phyloP scores from a whole-genome alignment of 306 rosid genomes.

The Hylodesmum podocarpum region DNA sequence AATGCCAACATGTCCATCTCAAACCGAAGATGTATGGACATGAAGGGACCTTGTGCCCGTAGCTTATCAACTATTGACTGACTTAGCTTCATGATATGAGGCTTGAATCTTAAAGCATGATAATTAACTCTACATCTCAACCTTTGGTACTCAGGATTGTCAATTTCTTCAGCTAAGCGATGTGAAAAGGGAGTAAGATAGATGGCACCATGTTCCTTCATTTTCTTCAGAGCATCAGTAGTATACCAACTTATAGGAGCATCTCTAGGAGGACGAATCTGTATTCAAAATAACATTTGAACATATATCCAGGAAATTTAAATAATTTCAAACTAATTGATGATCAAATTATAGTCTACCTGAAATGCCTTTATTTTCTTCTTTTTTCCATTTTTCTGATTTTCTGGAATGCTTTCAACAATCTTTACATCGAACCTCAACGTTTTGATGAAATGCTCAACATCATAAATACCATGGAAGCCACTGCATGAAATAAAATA shows the following conservation, averaged over 20 bases:
- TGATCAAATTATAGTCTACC: constrained; percentile 43
- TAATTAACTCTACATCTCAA: constrained; percentile 95
- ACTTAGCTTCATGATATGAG: constrained; percentile 83
- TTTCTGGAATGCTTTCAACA: constrained; percentile 87
- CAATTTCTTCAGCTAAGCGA: constrained; percentile 96
- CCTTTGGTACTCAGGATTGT: constrained; percentile 89
- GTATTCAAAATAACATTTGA: constrained; percentile 37
- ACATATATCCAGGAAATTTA: constrained; percentile 20
- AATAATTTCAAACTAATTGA: constrained; percentile 22
- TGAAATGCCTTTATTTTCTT: constrained; percentile 92
- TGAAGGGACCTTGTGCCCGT: constrained; percentile 84
- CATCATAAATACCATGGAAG: constrained; percentile 93
- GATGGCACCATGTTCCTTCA: constrained; percentile 91
- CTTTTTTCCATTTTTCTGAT: constrained; percentile 66
- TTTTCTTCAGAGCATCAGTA: constrained; percentile 70
- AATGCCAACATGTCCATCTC: constrained; percentile 99
- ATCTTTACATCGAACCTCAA: constrained; percentile 80
- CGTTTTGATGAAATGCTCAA: constrained; percentile 78
- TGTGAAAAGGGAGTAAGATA: constrained; percentile 98
- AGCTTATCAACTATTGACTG: constrained; percentile 94
- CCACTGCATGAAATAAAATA: constrained; percentile 58
- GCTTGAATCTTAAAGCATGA: constrained; percentile 94
- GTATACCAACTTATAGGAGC: constrained; percentile 92
- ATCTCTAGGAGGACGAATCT: constrained; percentile 94
- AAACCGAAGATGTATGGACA: constrained; percentile 97